These are phyloP conservation scores for Suillus alpinus DNA, from an alignment of 768 basidiomycete genomes.

Conservation along the genomic window DNA sequence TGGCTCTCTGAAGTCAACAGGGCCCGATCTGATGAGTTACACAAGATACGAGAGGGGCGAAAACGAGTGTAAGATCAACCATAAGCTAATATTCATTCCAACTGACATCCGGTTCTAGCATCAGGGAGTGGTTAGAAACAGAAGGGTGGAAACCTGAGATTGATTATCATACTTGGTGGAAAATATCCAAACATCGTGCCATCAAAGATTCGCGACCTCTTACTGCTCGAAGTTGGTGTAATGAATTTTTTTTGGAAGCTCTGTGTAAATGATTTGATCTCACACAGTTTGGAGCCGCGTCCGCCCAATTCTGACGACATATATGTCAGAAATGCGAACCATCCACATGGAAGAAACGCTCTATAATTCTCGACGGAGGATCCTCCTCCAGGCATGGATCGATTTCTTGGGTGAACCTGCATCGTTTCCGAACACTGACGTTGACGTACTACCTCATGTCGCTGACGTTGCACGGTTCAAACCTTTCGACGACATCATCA, in stretches of 20 bases:
- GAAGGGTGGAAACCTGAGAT: constrained; percentile 26
- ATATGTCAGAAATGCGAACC: constrained; percentile 30
- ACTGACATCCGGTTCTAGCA: constrained; percentile 15
- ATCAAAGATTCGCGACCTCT: constrained; percentile 24
- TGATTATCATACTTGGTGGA: constrained; percentile 29
- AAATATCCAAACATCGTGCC: constrained; percentile 26
- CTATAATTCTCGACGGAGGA: constrained; percentile 22
- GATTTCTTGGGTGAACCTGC: constrained; percentile 17
- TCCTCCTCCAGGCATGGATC: constrained; percentile 26
- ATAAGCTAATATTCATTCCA: not conserved
- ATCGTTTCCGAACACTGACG: constrained; percentile 8
- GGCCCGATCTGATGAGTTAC: constrained; percentile 17
- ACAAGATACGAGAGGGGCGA: constrained; percentile 22
- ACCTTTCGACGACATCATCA: constrained; percentile 24
- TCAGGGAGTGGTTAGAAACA: constrained; percentile 15
- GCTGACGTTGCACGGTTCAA: constrained; percentile 23
- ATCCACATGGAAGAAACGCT: constrained; percentile 28
- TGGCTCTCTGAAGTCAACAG: constrained; percentile 23
- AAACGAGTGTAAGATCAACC: constrained; percentile 23
- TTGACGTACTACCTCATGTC: constrained; percentile 25
- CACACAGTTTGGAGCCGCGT: constrained; percentile 16
- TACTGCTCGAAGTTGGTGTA: constrained; percentile 19
- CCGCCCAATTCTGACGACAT: constrained; percentile 19
- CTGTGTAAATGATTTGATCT: constrained; percentile 7
- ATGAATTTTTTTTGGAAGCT: not conserved